Conservation (phyloP, 805 yeast species). For the Cyberlindnera suaveolens region DNA sequence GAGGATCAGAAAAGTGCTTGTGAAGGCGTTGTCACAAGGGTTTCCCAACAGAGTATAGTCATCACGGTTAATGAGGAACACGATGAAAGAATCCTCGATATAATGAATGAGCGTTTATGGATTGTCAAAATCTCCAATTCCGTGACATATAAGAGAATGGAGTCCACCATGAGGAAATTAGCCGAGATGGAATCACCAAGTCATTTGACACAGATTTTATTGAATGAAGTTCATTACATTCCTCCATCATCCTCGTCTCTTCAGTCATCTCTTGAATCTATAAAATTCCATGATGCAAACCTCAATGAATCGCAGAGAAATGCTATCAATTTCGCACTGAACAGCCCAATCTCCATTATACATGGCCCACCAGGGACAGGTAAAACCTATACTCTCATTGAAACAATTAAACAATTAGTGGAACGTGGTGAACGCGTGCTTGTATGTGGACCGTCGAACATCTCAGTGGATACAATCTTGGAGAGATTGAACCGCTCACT, state of each 20-base stretch:
- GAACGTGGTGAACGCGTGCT: slow-evolving; percentile 55
- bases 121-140: slow-evolving; percentile 52
- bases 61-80: slow-evolving; percentile 54
- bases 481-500: slow-evolving; percentile 47
- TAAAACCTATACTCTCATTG: slow-evolving; percentile 77
- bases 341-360: slow-evolving; percentile 52
- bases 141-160: slow-evolving; percentile 73
- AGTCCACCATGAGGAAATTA: slow-evolving; percentile 63
- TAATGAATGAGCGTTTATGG: slow-evolving; percentile 50
- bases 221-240: slow-evolving; percentile 26
- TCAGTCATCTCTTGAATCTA: slow-evolving; percentile 2
- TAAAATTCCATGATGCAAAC: slow-evolving; percentile 34
- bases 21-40: slow-evolving; percentile 62
- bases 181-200: slow-evolving; percentile 29
- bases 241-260: slow-evolving; percentile 17
- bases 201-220: slow-evolving; percentile 1
- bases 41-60: slow-evolving; percentile 40
- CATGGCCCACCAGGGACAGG: slow-evolving; percentile 85
- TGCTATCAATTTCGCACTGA: slow-evolving; percentile 65
- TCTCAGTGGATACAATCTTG: slow-evolving; percentile 84
- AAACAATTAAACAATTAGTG: slow-evolving; percentile 69
- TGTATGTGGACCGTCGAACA: slow-evolving; percentile 92
- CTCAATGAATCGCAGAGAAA: slow-evolving; percentile 55
- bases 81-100: slow-evolving; percentile 43
- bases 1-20: slow-evolving; percentile 24